These are phyloP conservation scores for Emergomyces orientalis DNA, from an alignment of 2,329 filamentous ascomycete genomes.

Conservation along the genomic window DNA sequence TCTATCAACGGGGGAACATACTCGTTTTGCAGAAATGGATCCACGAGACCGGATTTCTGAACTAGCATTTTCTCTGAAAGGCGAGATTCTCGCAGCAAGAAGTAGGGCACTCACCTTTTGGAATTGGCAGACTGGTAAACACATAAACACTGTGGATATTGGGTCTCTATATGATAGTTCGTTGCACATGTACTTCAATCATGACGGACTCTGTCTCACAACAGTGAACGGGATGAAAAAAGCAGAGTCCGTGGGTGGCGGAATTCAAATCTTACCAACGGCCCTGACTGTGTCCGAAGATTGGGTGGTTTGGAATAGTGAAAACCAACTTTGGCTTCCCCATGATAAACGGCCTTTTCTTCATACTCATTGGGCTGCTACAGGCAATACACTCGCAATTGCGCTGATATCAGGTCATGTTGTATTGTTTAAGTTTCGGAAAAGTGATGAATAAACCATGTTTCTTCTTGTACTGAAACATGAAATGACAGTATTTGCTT, in stretches of 20 bases:
- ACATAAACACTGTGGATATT: not conserved
- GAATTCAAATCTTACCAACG: not conserved
- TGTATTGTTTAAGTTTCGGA: not conserved
- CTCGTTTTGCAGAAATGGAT: no score
- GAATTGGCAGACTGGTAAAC: no score
- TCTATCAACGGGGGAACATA: not conserved
- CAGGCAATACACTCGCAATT: not conserved
- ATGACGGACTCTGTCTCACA: not conserved
- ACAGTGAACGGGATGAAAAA: not conserved
- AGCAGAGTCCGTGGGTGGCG: not conserved
- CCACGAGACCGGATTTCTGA: no score
- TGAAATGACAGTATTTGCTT: no score
- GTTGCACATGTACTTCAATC: not conserved
- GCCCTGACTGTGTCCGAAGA: not conserved
- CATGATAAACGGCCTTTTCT: no score
- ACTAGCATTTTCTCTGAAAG: not conserved
- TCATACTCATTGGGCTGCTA: no score
- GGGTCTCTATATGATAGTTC: no score
- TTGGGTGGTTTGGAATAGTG: not conserved
- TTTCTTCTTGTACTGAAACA: no score
- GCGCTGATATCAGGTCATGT: no score
- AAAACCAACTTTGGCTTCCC: no score
- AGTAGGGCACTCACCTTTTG: no score
- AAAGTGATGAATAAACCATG: not conserved
- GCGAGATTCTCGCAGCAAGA: not conserved